Percentiles rank a stretch among this genome's conserved stretches.
Conservation (phyloP, 2,329 filamentous ascomycete species). For the Colletotrichum abscissum region DNA sequence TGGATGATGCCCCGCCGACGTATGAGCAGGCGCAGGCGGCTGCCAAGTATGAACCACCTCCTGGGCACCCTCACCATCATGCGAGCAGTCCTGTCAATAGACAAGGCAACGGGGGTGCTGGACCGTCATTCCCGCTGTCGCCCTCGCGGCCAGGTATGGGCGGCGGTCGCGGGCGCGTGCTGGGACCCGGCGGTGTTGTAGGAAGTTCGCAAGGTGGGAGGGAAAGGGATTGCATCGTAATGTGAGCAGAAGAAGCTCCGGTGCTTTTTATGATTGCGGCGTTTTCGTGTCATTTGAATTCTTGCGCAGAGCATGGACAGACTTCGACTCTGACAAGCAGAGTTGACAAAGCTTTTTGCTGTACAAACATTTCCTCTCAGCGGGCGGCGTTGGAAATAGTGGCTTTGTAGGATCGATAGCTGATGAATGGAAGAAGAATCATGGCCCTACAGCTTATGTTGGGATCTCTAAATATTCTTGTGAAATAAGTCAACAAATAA, state of each 20-base stretch:
- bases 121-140: conserved; percentile 25
- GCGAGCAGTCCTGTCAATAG: conserved; percentile 48
- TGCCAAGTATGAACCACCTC: conserved; percentile 62
- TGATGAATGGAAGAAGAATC: conserved; percentile 17
- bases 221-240: conserved; percentile 57
- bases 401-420: not conserved
- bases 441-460: not conserved
- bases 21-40: conserved; percentile 68
- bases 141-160: conserved; percentile 26
- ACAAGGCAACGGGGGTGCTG: conserved; percentile 15
- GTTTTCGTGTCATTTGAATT: conserved; percentile 5
- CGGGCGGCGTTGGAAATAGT: conserved; percentile 26
- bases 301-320: not conserved
- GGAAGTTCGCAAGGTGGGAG: conserved; percentile 34
- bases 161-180: conserved; percentile 22
- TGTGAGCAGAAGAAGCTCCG: conserved; percentile 47
- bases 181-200: conserved; percentile 27
- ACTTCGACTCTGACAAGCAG: not conserved
- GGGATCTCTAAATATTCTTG: too few species aligned
- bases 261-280: conserved; percentile 10
- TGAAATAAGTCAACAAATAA: too few species aligned
- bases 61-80: conserved; percentile 62
- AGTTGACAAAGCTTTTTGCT: not conserved
- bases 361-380: conserved; percentile 11
- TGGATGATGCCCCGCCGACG: conserved; percentile 65